Percentiles rank a stretch among this genome's conserved stretches.
Conservation (phyloP, 1,284 basidiomycete species). For the Paramarasmius palmivorus region DNA sequence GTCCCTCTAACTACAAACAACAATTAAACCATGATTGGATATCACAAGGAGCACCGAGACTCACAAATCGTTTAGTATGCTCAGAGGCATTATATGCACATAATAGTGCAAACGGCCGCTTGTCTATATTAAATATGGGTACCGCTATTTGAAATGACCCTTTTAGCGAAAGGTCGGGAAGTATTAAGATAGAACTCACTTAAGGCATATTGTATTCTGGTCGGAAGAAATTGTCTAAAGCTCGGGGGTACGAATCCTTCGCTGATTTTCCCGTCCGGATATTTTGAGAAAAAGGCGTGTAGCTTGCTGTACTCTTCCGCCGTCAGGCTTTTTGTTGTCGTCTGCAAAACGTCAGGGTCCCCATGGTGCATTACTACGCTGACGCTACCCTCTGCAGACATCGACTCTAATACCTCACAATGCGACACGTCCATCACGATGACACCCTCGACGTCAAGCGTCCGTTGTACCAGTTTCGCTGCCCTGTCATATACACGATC, state of each 20-base stretch:
- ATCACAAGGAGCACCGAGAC: conserved; percentile 24
- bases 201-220: conserved; percentile 82
- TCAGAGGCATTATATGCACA: conserved; percentile 88
- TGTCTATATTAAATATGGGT: conserved; percentile 93
- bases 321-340: conserved; percentile 53
- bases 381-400: conserved; percentile 64
- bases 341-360: conserved; percentile 35
- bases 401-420: conserved; percentile 83
- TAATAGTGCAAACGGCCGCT: conserved; percentile 89
- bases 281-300: conserved; percentile 72
- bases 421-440: conserved; percentile 91
- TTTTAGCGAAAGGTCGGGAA: neutral
- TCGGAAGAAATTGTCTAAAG: conserved; percentile 78
- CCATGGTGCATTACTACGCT: conserved; percentile 61
- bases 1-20: conserved; percentile 75
- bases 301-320: conserved; percentile 73
- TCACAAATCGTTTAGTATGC: conserved; percentile 77
- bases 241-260: conserved; percentile 81
- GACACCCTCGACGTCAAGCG: conserved; percentile 90
- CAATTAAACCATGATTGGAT: conserved; percentile 9
- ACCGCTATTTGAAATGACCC: conserved; percentile 52
- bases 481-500: conserved; percentile 87
- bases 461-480: conserved; percentile 84
- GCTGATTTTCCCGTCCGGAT: conserved; percentile 83
- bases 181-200: conserved; percentile 45